Evolutionary conservation across 2,329 filamentous ascomycete genomes (phyloP).

Genomic region (Graphium sp.): DNA sequence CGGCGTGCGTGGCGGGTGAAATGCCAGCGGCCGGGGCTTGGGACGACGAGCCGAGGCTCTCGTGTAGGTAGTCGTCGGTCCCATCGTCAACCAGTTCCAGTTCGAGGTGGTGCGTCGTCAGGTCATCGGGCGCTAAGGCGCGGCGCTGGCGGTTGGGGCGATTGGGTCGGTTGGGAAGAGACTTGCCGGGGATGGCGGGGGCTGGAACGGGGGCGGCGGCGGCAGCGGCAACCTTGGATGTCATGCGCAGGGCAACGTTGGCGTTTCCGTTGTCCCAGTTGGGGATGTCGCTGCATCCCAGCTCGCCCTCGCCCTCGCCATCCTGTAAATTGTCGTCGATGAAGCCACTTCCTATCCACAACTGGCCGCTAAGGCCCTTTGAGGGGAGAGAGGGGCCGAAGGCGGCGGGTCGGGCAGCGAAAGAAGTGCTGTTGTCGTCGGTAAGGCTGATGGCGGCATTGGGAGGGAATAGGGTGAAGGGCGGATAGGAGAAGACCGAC

Average conservation of each 20-base stretch:
- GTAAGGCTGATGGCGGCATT: conserved; percentile 92
- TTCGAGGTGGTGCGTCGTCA: conserved; percentile 7
- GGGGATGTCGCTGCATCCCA: conserved; percentile 88
- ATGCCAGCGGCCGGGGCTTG: conserved; percentile 15
- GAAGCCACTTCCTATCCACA: conserved; percentile 91
- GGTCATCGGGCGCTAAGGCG: conserved; percentile 12
- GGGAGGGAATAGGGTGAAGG: conserved; percentile 82
- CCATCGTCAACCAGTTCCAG: conserved; percentile 42
- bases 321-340: conserved; percentile 56
- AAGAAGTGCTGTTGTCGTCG: conserved; percentile 96
- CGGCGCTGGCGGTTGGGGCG: conserved; percentile 18
- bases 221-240: conserved; percentile 14
- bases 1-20: conserved; percentile 48
- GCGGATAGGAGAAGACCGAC: conserved; percentile 50
- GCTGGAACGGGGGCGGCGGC: conserved; percentile 1
- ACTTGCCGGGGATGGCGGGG: conserved; percentile 3
- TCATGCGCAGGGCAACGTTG: conserved; percentile 23
- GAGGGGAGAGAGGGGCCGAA: conserved; percentile 70
- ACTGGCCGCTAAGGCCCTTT: conserved; percentile 66
- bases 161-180: conserved; percentile 7
- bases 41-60: conserved; percentile 20
- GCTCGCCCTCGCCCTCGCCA: conserved; percentile 58
- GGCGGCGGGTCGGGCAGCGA: conserved; percentile 79
- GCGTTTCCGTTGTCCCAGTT: conserved; percentile 58
- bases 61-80: conserved; percentile 71